Evolutionary conservation across 2,329 filamentous ascomycete genomes (phyloP), one percentile per base, ranked within the genome.

Genomic region (Ophiosphaerella herpotricha): DNA sequence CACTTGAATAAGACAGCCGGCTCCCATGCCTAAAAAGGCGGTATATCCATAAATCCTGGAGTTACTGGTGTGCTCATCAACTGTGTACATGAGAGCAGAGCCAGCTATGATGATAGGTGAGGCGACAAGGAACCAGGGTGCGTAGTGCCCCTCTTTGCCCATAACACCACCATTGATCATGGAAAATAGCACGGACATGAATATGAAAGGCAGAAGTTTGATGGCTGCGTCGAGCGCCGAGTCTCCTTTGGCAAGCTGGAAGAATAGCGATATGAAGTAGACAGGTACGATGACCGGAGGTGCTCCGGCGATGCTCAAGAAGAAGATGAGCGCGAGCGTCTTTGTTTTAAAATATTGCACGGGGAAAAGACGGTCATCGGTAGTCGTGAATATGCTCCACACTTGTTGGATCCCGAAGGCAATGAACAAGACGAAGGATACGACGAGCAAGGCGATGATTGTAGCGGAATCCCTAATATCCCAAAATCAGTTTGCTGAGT

Each of bases 321-420:
- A 29, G 26, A 29, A 29, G 6, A 29, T 7, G 7, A 29, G 26
- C 6, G 26, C 26, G 9, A 29, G 26, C 6, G 26, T 29, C n/a
- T 13, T n/a, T 8, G 1, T 35, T 23, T 32, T 32, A 16, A 38
- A 38, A 8, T 38, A 74, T 3, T 82, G 70, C 0, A 74, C 60
- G 0, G 82, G 82, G 46, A 83, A 80, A 5, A 83, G 61, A 0
- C 81, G 74, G 3, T 71, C 54, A 3, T 72, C 64, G 0, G 58
- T 55, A 0, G 72, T 78, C 0, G 81, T 84, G 36, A 78, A 66
- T 18, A 83, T 53, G 24, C 60, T 48, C 47, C 65, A 76, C 21
- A 39, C 24, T 58, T 85, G 82, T 42, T 81, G 78, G 0, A 79
- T 1, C 2, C 53, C 57, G 49, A 82, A 81, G 5, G 66, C 48